Conservation (phyloP, 345 rosid species). For the Populus ilicifolia region DNA sequence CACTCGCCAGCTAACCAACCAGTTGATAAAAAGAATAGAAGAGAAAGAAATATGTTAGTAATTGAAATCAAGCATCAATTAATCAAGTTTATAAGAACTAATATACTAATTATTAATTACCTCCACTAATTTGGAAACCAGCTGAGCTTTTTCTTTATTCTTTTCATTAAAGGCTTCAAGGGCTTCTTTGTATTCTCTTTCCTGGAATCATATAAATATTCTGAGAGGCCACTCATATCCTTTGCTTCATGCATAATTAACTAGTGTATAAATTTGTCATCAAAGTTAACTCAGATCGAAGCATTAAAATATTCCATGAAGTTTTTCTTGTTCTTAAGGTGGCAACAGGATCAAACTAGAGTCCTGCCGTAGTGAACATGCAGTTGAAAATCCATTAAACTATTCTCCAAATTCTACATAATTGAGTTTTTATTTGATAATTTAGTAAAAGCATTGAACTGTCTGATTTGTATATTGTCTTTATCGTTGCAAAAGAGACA, state of each 20-base stretch:
- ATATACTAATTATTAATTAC: constrained; percentile 26
- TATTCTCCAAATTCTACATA: not conserved
- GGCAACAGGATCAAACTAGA: too few relatives aligned
- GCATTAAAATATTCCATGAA: too few relatives aligned
- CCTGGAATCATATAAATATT: constrained; percentile 38
- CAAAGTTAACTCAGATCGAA: too few relatives aligned
- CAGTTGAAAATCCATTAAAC: too few relatives aligned
- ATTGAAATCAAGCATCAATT: not conserved
- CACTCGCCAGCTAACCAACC: constrained; percentile 53
- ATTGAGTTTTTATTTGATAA: not conserved
- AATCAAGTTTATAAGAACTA: not conserved
- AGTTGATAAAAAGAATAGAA: not conserved
- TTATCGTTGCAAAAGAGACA: not conserved
- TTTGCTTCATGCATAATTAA: not conserved
- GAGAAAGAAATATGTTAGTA: not conserved
- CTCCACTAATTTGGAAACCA: constrained; percentile 77
- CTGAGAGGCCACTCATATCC: not conserved
- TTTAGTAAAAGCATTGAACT: not conserved
- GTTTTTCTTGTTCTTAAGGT: too few relatives aligned
- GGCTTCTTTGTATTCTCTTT: constrained; percentile 84
- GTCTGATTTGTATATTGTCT: not conserved
- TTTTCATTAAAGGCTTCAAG: constrained; percentile 84
- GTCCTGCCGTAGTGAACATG: too few relatives aligned
- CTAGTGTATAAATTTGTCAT: not conserved
- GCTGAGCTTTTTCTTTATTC: constrained; percentile 73